Base-by-base conservation (phyloP, 148 eudicot species). In the Rhododendron griersonianum region DNA sequence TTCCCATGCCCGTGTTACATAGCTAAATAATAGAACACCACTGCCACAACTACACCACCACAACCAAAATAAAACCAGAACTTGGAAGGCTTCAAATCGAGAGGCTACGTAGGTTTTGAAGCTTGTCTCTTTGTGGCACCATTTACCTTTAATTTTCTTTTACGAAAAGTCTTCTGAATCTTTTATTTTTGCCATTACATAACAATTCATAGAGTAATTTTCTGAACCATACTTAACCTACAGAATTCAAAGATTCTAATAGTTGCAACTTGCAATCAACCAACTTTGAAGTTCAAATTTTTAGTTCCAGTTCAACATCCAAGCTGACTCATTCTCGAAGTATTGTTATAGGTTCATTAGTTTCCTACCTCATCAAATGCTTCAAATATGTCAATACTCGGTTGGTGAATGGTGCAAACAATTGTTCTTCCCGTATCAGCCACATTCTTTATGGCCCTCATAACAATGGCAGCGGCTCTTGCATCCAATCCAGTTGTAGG, bases 401-500 rank as follows among this genome's bases (percentile, higher is more conserved):
- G 98, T 67, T 96, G 98, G 88, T 96, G 98, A 85, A 96, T 94
- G 80, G 98, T 96, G 91, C 98, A 96, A 47, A 93, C 98, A 71
- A 94, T 92, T 35, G 98, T 96, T 84, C 98, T 92, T 75, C 96
- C 98, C 28, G 98, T 94, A 23, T 84, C 86, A 63, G 89, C 96
- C 75, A 94, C 90, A 86, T 96, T 96, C 86, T 93, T 92, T 15
- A 93, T 93, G 19, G 96, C 98, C 75, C 98, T 87, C 93, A 96
- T 93, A 23, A 96, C 98, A 90, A 94, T 96, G 28, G 98, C 95
- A 80, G 98, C 98, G 83, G 98, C 93, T 91, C 98, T 91, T 63
- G 98, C 98, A 89, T 94, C 98, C 37, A 96, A 87, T 23, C 98
- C 96, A 65, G 98, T 90, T 28, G 98, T 94, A 37, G 98, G 98